A percentile compares a stretch with the other conserved stretches of the same genome.
Evolutionary conservation across 148 eudicot species (phyloP).

Genomic region (Camellia granthamiana): DNA sequence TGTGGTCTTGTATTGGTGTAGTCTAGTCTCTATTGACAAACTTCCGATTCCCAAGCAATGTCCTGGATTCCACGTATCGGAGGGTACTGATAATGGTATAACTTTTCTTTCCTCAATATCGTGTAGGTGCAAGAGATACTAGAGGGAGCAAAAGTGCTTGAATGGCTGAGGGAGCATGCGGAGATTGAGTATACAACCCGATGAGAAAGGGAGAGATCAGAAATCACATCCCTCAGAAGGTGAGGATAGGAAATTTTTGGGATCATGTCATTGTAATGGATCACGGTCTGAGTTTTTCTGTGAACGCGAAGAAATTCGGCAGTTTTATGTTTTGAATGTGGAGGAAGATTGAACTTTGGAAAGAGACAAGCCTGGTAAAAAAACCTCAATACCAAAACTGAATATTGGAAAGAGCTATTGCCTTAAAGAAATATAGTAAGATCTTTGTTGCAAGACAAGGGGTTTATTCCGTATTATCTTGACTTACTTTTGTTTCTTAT

Average conservation of each 20-base stretch:
- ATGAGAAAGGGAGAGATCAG: conserved; percentile 9
- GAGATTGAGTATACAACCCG: conserved; percentile 53
- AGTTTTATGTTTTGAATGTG: background rate
- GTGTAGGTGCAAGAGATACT: conserved; percentile 82
- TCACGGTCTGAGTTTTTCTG: background rate
- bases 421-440: too few species aligned
- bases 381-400: too few species aligned
- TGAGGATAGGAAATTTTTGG: background rate
- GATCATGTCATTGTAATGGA: too few species aligned
- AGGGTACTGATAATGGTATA: background rate
- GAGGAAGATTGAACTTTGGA: background rate
- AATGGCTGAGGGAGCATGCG: conserved; percentile 78
- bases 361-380: too few species aligned
- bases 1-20: too few species aligned
- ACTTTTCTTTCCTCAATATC: background rate
- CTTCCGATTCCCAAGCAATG: background rate
- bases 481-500: too few species aligned
- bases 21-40: too few species aligned
- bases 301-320: background rate
- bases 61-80: background rate
- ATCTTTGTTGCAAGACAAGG: too few species aligned
- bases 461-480: too few species aligned
- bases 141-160: conserved; percentile 96
- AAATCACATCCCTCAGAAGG: background rate
- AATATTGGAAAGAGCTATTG: too few species aligned